Evolutionary conservation across 73 alveolate species (phyloP).

Genomic region (Symbiodinium pilosum): DNA sequence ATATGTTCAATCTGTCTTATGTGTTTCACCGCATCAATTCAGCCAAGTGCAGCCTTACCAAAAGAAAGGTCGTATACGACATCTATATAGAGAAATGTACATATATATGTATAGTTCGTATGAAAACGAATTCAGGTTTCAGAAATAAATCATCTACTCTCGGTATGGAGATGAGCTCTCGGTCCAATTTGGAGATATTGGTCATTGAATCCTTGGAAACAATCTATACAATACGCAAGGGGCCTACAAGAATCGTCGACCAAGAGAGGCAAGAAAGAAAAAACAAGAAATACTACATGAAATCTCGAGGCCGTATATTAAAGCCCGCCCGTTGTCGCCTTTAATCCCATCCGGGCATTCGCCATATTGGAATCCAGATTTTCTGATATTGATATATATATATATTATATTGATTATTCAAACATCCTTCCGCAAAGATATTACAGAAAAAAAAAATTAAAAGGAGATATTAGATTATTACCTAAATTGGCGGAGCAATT

Average conservation of each 20-base stretch:
- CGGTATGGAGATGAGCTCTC: background rate
- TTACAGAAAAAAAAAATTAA: background rate
- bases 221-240: background rate
- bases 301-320: too few relatives aligned
- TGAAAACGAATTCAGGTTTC: background rate
- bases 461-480: too few relatives aligned
- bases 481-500: too few relatives aligned
- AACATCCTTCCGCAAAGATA: background rate
- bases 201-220: background rate
- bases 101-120: too few relatives aligned
- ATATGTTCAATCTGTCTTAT: background rate
- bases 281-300: too few relatives aligned
- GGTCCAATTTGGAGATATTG: too few relatives aligned
- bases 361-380: too few relatives aligned
- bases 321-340: too few relatives aligned
- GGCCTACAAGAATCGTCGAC: background rate
- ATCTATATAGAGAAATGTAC: background rate
- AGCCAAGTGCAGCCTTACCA: conserved; percentile 6
- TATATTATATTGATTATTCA: too few relatives aligned
- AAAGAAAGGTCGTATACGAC: background rate
- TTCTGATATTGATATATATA: too few relatives aligned
- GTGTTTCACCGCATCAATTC: background rate
- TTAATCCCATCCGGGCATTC: background rate
- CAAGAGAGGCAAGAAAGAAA: too few relatives aligned
- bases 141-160: background rate